phyloP scores from a whole-genome alignment of 495 filamentous ascomycete species.

The Hypoxylon perforatum region DNA sequence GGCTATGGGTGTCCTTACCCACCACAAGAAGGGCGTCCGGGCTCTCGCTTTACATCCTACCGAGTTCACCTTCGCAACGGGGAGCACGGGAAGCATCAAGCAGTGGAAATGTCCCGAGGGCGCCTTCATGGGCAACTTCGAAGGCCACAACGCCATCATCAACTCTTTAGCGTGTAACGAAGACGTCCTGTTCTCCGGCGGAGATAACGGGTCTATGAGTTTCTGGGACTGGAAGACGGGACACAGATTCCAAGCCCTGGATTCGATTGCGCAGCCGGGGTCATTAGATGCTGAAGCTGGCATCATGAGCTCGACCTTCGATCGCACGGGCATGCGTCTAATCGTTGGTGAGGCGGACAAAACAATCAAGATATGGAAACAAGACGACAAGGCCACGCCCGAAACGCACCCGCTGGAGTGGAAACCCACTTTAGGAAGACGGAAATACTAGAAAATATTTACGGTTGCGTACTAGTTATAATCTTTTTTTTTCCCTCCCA shows the following conservation, averaged over 20 bases:
- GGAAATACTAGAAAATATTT: constrained; percentile 48
- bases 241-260: constrained; percentile 84
- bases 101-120: constrained; percentile 99
- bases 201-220: constrained; percentile 93
- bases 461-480: background rate
- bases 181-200: constrained; percentile 93
- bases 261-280: constrained; percentile 93
- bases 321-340: constrained; percentile 85
- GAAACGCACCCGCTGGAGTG: constrained; percentile 94
- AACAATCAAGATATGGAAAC: constrained; percentile 98
- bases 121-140: constrained; percentile 99
- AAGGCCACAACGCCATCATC: constrained; percentile 95
- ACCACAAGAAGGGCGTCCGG: constrained; percentile 98
- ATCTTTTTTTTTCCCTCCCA: background rate
- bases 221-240: constrained; percentile 99
- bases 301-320: constrained; percentile 91
- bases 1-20: constrained; percentile 93
- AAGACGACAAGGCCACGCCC: constrained; percentile 87
- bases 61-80: constrained; percentile 96
- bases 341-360: constrained; percentile 98
- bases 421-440: constrained; percentile 80
- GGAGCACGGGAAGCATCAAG: constrained; percentile 93
- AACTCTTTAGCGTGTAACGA: constrained; percentile 95
- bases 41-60: constrained; percentile 86
- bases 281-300: constrained; percentile 94